phyloP scores from a whole-genome alignment of 2,329 filamentous ascomycete genomes.

The Aspergillus awamori region DNA sequence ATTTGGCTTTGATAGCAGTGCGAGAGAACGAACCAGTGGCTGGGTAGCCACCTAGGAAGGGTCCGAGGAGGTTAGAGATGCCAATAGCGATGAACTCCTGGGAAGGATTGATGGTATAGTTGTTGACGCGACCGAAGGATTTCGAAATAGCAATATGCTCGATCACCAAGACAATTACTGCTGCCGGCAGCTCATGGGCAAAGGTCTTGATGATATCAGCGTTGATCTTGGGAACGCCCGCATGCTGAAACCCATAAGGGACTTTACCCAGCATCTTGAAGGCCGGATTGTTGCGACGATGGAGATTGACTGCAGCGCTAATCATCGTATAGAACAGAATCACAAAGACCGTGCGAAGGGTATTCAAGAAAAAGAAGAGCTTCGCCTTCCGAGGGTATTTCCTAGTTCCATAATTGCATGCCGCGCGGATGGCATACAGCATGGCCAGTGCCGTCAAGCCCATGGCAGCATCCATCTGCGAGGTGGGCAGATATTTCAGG shows the following conservation, averaged over 20 bases:
- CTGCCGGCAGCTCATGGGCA: slow-evolving; percentile 73
- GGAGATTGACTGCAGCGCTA: slow-evolving; percentile 79
- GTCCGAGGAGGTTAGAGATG: slow-evolving; percentile 81
- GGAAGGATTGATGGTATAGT: slow-evolving; percentile 91
- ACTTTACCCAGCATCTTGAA: slow-evolving; percentile 78
- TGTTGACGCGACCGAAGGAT: slow-evolving; percentile 91
- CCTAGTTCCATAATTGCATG: slow-evolving; percentile 67
- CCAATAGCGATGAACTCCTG: slow-evolving; percentile 95
- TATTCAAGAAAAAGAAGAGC: slow-evolving; percentile 85
- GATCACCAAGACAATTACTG: slow-evolving; percentile 88
- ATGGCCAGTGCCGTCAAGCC: slow-evolving; percentile 78
- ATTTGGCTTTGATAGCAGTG: slow-evolving; percentile 94
- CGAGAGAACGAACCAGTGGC: slow-evolving; percentile 93
- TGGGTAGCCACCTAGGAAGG: slow-evolving; percentile 87
- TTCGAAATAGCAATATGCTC: slow-evolving; percentile 97
- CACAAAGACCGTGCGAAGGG: slow-evolving; percentile 85
- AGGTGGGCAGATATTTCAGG: slow-evolving; percentile 68
- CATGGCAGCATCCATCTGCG: slow-evolving; percentile 79
- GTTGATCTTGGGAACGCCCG: slow-evolving; percentile 71
- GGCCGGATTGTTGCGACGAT: slow-evolving; percentile 62
- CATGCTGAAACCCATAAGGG: slow-evolving; percentile 83
- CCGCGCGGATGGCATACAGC: slow-evolving; percentile 73
- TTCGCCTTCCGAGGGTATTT: slow-evolving; percentile 71
- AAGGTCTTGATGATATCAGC: slow-evolving; percentile 68
- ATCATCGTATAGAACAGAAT: slow-evolving; percentile 91